Percentiles rank a stretch among this genome's conserved stretches.
These are phyloP conservation scores for Teunomyces cretensis DNA, from an alignment of 805 yeast species.

Conservation along the genomic window DNA sequence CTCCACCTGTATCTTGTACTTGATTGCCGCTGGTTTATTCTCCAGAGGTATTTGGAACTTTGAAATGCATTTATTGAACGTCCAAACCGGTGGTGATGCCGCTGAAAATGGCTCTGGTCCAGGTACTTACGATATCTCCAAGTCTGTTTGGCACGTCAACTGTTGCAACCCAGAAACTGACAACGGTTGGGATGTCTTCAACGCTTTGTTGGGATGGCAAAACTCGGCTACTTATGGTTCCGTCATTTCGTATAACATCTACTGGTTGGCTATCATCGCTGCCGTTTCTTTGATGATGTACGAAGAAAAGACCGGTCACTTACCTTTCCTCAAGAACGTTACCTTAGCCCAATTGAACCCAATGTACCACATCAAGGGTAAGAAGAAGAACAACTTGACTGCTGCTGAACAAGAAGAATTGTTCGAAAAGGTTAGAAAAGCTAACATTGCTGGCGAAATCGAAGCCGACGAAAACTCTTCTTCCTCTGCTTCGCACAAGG, in stretches of 20 bases:
- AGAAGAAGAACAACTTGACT: conserved; percentile 59
- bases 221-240: conserved; percentile 27
- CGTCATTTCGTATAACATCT: conserved; percentile 25
- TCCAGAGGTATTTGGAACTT: conserved; percentile 25
- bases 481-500: conserved; percentile 2
- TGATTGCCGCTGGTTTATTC: conserved; percentile 25
- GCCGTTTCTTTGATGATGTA: conserved; percentile 18
- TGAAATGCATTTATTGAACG: conserved; percentile 15
- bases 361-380: conserved; percentile 66
- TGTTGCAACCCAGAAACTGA: conserved; percentile 26
- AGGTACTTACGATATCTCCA: conserved; percentile 23
- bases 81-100: conserved; percentile 24
- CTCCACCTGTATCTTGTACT: conserved; percentile 25
- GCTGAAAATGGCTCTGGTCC: conserved; percentile 26
- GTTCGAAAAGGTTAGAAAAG: conserved; percentile 35
- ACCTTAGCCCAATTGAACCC: conserved; percentile 58
- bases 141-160: conserved; percentile 27
- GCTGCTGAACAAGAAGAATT: conserved; percentile 52
- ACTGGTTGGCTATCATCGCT: conserved; percentile 21
- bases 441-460: conserved; percentile 15
- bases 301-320: conserved; percentile 26
- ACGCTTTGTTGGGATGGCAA: conserved; percentile 28
- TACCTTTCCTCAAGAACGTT: conserved; percentile 19
- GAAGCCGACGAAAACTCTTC: conserved; percentile 12
- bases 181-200: conserved; percentile 27